These are phyloP conservation scores for Xerocomus potaroensis DNA, from an alignment of 768 basidiomycete genomes.

Conservation along the genomic window DNA sequence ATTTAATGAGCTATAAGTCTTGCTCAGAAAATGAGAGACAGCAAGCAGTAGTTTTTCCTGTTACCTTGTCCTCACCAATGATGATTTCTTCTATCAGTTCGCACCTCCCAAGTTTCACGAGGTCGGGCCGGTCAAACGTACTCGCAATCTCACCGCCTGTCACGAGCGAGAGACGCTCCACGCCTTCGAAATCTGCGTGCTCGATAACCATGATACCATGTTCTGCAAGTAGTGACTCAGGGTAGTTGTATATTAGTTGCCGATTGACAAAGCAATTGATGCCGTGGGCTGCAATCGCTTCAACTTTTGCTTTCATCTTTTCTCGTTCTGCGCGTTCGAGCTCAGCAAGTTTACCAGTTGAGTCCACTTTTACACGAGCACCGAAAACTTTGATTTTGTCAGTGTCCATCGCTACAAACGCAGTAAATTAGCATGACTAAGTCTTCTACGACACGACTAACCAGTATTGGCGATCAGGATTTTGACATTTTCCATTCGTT, in stretches of 20 bases:
- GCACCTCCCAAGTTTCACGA: constrained; percentile 89
- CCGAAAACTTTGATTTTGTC: constrained; percentile 99
- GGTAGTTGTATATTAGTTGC: constrained; percentile 99
- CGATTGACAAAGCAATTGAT: constrained; percentile 98
- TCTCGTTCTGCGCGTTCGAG: constrained; percentile 96
- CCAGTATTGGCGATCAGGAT: constrained; percentile 99
- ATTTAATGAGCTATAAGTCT: constrained; percentile 85
- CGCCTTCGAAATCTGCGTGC: constrained; percentile 98
- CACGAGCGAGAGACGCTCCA: constrained; percentile 91
- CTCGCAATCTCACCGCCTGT: constrained; percentile 97
- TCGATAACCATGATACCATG: constrained; percentile 95
- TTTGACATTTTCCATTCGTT: constrained; percentile 90
- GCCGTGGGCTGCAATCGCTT: constrained; percentile 88
- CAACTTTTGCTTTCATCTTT: constrained; percentile 99
- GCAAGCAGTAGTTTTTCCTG: constrained; percentile 7
- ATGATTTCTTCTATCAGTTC: constrained; percentile 98
- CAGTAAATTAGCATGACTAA: background rate
- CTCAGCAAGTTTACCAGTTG: constrained; percentile 95
- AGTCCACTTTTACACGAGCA: constrained; percentile 91
- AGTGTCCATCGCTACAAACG: constrained; percentile 87
- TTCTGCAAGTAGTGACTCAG: constrained; percentile 92
- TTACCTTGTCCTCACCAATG: constrained; percentile 97
- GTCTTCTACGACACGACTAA: constrained; percentile 35
- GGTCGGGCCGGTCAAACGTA: constrained; percentile 90
- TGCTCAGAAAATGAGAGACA: background rate